Evolutionary conservation across 768 basidiomycete species (phyloP).

Genomic region (Pisolithus albus): DNA sequence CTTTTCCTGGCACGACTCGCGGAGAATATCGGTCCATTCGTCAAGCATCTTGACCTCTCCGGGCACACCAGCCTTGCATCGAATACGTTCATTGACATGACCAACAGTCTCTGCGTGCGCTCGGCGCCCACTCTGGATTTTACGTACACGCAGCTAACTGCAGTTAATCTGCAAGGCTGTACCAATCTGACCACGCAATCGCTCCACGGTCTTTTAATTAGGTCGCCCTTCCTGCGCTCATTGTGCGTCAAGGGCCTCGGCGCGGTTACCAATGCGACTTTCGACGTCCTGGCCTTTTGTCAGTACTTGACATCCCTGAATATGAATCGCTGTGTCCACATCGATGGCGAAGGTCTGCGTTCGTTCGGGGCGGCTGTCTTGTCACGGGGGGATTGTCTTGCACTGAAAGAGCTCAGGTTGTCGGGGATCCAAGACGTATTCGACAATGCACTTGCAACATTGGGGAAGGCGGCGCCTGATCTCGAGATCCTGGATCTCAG

Average conservation of each 20-base stretch:
- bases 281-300: constrained; percentile 58
- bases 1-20: constrained; percentile 48
- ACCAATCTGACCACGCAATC: constrained; percentile 54
- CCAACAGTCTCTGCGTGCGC: constrained; percentile 47
- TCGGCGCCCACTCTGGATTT: constrained; percentile 22
- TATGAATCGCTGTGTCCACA: constrained; percentile 60
- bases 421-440: constrained; percentile 59
- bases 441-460: constrained; percentile 53
- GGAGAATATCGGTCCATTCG: constrained; percentile 54
- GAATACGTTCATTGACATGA: constrained; percentile 44
- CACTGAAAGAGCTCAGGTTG: constrained; percentile 56
- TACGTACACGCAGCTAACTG: constrained; percentile 60
- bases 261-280: constrained; percentile 68
- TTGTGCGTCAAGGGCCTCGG: constrained; percentile 63
- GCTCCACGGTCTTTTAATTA: constrained; percentile 61
- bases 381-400: constrained; percentile 41
- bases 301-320: constrained; percentile 54
- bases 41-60: constrained; percentile 51
- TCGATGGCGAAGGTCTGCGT: constrained; percentile 59
- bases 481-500: constrained; percentile 80
- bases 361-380: constrained; percentile 39
- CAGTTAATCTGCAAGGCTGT: constrained; percentile 70
- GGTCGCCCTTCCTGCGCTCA: constrained; percentile 51
- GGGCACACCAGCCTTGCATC: constrained; percentile 52
- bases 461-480: constrained; percentile 63